Evolutionary conservation across 2,329 filamentous ascomycete species (phyloP), one percentile per base, ranked within the genome.

Genomic region (Colletotrichum chlorophyti): DNA sequence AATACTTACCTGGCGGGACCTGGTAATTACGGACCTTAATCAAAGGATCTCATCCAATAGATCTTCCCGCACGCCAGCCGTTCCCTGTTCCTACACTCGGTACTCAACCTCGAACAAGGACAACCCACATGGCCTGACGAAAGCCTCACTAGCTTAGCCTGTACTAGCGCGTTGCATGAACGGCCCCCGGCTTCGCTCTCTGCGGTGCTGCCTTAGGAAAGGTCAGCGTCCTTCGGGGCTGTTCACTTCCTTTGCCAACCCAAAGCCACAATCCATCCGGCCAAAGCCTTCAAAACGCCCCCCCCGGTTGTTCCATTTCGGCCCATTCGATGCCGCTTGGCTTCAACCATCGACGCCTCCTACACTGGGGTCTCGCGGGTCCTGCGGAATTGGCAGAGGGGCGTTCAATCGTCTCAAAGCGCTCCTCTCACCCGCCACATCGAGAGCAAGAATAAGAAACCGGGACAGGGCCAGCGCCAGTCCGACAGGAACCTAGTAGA

Each of bases 61-160:
- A 59, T 55, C 29, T 38, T 35, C 55, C 51, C 55, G 53, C 51
- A 55, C 42, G 31, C 35, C 43, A 37, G 15, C 38, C 10, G 4
- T 17, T 29, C 54, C 42, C 42, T 49, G 55, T 38, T 38, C 26
- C 27, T 59, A 41, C 61, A 37, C 48, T 43, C 60, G 58, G 53
- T 48, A 61, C 54, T 63, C 51, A 59, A 63, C 53, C 46, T 63
- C 61, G 58, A 63, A 62, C 61, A 50, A 46, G 47, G 48, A 58
- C 49, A 49, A 31, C 58, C 58, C 53, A 58, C 50, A 48, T 63
- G 61, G 61, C 49, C 53, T 62, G 58, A 45, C 27, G 49, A 62
- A n/a, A 43, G 49, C 43, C 40, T 50, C 23, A 40, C 50, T 51
- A 50, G 46, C 59, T 55, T 50, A 46, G 51, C 55, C 55, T 29